Conservation (phyloP, 2,329 filamentous ascomycete genomes). For the Botrytis sinoallii region DNA sequence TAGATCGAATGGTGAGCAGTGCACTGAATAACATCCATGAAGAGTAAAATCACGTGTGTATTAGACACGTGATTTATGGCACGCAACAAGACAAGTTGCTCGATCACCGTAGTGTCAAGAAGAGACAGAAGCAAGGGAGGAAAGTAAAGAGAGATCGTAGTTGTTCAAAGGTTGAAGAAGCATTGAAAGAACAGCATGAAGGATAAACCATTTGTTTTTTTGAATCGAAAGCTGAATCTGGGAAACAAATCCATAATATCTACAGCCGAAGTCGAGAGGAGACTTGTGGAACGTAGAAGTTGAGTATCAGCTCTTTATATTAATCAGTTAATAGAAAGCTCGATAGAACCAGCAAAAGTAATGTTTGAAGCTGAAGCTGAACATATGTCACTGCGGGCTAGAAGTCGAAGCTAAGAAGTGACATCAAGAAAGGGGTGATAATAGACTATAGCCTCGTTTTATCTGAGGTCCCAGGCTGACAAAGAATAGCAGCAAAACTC, state of each 20-base stretch:
- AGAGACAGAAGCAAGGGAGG: neutral
- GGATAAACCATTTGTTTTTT: neutral
- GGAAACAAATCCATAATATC: neutral
- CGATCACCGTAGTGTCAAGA: neutral
- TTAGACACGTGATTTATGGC: fast-evolving
- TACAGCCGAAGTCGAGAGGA: neutral
- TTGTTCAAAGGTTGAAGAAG: neutral
- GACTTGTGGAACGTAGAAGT: neutral
- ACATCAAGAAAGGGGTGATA: neutral
- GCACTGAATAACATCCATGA: neutral
- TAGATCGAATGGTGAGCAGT: neutral
- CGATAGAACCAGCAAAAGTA: neutral
- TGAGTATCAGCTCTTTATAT: neutral
- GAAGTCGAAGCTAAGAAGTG: neutral
- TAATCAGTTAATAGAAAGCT: fast-evolving
- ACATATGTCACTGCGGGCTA: neutral
- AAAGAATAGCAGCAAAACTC: neutral
- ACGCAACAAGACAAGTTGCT: neutral
- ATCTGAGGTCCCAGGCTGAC: neutral
- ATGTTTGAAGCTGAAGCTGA: neutral
- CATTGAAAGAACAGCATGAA: neutral
- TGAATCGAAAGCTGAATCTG: neutral
- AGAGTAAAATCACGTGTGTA: neutral
- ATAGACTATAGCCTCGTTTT: neutral
- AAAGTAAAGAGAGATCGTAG: fast-evolving